A percentile compares a stretch with the other conserved stretches of the same genome.
These are phyloP conservation scores for Naganishia vaughanmartiniae DNA, from an alignment of 768 basidiomycete genomes.

Conservation along the genomic window DNA sequence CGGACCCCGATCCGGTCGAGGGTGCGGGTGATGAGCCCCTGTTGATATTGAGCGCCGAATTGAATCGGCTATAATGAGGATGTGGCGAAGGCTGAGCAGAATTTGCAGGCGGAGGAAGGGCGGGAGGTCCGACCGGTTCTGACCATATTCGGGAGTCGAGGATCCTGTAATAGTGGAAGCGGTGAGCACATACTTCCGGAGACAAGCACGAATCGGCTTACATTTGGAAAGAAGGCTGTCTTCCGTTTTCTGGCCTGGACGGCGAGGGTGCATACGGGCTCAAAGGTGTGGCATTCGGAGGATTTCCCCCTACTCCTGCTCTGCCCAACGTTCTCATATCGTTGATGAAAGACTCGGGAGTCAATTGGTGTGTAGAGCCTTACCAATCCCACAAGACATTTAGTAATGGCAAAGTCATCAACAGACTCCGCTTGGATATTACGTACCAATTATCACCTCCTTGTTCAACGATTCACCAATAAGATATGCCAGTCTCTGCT, in stretches of 20 bases:
- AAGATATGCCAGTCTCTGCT: slow-evolving; percentile 82
- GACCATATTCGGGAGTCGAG: slow-evolving; percentile 50
- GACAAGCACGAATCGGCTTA: background rate
- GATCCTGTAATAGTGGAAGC: slow-evolving; percentile 36
- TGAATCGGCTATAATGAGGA: slow-evolving; percentile 31
- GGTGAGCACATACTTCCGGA: background rate
- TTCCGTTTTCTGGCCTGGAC: slow-evolving; percentile 19
- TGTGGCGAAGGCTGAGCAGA: slow-evolving; percentile 25
- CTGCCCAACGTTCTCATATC: slow-evolving; percentile 84
- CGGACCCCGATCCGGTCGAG: slow-evolving; percentile 32
- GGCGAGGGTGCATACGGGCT: slow-evolving; percentile 40
- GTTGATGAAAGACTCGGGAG: slow-evolving; percentile 77
- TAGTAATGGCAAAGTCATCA: background rate
- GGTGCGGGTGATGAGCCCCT: slow-evolving; percentile 30
- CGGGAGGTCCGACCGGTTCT: slow-evolving; percentile 50
- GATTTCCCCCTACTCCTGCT: slow-evolving; percentile 69
- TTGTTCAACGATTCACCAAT: slow-evolving; percentile 71
- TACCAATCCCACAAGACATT: background rate
- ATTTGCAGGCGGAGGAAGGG: slow-evolving; percentile 40
- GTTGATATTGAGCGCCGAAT: slow-evolving; percentile 13
- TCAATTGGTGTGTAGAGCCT: slow-evolving; percentile 87
- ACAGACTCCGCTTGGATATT: background rate
- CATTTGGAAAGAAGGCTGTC: slow-evolving; percentile 18
- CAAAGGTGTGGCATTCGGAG: slow-evolving; percentile 46
- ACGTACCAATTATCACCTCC: slow-evolving; percentile 85